A percentile compares a stretch with the other conserved stretches of the same genome.
phyloP scores from a whole-genome alignment of 2,329 filamentous ascomycete species.

The Hirsutella rhossiliensis region DNA sequence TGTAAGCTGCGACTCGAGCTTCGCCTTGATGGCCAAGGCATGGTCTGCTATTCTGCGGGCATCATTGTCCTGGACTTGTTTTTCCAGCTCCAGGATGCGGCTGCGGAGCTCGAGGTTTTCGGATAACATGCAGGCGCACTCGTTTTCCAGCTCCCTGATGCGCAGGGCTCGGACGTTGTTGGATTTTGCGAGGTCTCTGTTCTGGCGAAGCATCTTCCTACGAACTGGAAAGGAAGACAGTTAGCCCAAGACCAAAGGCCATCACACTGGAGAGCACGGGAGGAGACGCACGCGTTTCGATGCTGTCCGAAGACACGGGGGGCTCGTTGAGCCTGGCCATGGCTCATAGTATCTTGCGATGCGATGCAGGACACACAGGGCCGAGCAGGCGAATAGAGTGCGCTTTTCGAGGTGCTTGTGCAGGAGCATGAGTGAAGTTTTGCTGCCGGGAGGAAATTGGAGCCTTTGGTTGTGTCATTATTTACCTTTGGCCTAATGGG shows the following conservation, averaged over 20 bases:
- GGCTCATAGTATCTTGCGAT: slow-evolving; percentile 22
- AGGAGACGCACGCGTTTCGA: slow-evolving; percentile 54
- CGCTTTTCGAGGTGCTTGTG: background rate
- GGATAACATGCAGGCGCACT: slow-evolving; percentile 62
- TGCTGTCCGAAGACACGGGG: slow-evolving; percentile 52
- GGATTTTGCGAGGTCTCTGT: slow-evolving; percentile 67
- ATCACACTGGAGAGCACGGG: background rate
- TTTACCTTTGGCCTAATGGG: slow-evolving; percentile 19
- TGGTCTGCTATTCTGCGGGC: slow-evolving; percentile 50
- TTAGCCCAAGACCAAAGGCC: slow-evolving; percentile 1
- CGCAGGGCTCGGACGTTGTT: slow-evolving; percentile 69
- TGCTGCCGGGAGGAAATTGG: background rate
- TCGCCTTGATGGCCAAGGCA: slow-evolving; percentile 55
- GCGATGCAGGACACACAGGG: background rate
- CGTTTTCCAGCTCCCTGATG: slow-evolving; percentile 65
- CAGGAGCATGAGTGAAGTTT: background rate
- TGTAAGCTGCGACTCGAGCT: slow-evolving; percentile 59
- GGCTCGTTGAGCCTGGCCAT: slow-evolving; percentile 79
- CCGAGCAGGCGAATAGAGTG: no score
- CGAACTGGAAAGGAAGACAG: slow-evolving; percentile 43
- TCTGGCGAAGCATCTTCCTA: slow-evolving; percentile 69
- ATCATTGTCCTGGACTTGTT: slow-evolving; percentile 50
- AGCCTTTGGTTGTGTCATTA: slow-evolving; percentile 13
- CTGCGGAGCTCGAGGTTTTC: slow-evolving; percentile 66
- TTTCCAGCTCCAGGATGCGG: slow-evolving; percentile 57